phyloP scores from a whole-genome alignment of 2,329 filamentous ascomycete species.

The Fusarium circinatum region DNA sequence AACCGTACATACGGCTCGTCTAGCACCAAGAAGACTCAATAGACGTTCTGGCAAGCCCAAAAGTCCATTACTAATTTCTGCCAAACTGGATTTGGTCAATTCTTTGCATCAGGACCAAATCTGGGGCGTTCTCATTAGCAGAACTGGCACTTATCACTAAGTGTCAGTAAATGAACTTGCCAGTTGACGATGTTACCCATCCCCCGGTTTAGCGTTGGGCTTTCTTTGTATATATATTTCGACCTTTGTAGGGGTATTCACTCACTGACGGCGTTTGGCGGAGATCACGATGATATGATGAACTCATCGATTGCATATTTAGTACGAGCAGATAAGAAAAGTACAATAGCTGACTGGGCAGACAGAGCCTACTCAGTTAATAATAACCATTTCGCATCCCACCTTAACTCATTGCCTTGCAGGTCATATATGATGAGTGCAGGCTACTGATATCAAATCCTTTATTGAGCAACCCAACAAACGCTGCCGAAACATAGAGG shows the following conservation, averaged over 20 bases:
- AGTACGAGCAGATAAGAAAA: constrained; percentile 22
- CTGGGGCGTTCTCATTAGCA: neutral
- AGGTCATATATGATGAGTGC: constrained; percentile 17
- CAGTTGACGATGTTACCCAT: neutral
- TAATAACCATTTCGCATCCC: constrained; percentile 35
- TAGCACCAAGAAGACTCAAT: constrained; percentile 57
- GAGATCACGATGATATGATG: constrained; percentile 18
- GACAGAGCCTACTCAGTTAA: constrained; percentile 1
- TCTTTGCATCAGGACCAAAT: neutral
- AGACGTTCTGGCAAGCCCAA: neutral
- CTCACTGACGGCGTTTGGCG: constrained; percentile 30
- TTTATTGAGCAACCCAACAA: constrained; percentile 9
- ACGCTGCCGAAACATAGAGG: neutral
- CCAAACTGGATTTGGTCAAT: neutral
- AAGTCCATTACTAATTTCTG: neutral
- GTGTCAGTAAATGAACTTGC: neutral
- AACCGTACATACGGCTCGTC: constrained; percentile 58
- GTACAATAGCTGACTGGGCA: constrained; percentile 7
- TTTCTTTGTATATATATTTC: constrained; percentile 33
- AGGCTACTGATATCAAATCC: constrained; percentile 10
- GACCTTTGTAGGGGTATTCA: constrained; percentile 26
- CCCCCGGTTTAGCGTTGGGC: neutral
- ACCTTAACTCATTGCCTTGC: constrained; percentile 36
- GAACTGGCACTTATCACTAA: neutral
- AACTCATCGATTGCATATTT: constrained; percentile 38